Evolutionary conservation across 495 filamentous ascomycete species (phyloP).

Genomic region (Penicillium angulare): DNA sequence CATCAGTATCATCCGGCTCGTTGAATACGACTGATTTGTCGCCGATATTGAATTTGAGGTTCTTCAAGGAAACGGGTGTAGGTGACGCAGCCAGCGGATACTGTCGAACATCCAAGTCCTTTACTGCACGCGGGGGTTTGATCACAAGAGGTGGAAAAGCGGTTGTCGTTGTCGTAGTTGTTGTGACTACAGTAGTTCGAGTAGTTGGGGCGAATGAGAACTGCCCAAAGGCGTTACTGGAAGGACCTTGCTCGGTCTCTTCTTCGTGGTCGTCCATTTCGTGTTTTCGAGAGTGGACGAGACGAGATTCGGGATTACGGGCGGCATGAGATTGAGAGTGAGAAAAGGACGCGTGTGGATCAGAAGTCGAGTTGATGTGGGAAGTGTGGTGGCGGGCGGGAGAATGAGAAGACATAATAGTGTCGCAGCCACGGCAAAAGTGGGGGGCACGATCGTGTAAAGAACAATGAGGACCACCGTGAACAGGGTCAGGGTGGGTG

Average conservation of each 20-base stretch:
- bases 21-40: slow-evolving; percentile 62
- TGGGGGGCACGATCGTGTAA: slow-evolving; percentile 7
- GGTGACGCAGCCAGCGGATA: slow-evolving; percentile 83
- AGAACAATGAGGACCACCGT: slow-evolving; percentile 4
- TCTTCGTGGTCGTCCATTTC: slow-evolving; percentile 35
- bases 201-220: slow-evolving; percentile 72
- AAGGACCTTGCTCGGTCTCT: slow-evolving; percentile 20
- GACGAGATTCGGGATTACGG: slow-evolving; percentile 14
- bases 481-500: slow-evolving; percentile 1
- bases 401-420: slow-evolving; percentile 21
- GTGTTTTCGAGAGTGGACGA: slow-evolving; percentile 11
- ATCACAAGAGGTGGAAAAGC: slow-evolving; percentile 81
- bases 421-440: slow-evolving; percentile 5
- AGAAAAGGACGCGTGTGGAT: slow-evolving; percentile 22
- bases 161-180: slow-evolving; percentile 90
- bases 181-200: slow-evolving; percentile 79
- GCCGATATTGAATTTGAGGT: slow-evolving; percentile 70
- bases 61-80: slow-evolving; percentile 72
- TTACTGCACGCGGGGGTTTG: slow-evolving; percentile 67
- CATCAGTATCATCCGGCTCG: slow-evolving; percentile 61
- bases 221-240: slow-evolving; percentile 51
- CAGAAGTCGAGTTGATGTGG: slow-evolving; percentile 12
- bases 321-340: slow-evolving; percentile 13
- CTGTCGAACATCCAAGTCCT: slow-evolving; percentile 77
- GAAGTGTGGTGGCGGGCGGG: slow-evolving; percentile 11